Base-by-base conservation (phyloP, 129 eudicot genomes). In the Apium graveolens region DNA sequence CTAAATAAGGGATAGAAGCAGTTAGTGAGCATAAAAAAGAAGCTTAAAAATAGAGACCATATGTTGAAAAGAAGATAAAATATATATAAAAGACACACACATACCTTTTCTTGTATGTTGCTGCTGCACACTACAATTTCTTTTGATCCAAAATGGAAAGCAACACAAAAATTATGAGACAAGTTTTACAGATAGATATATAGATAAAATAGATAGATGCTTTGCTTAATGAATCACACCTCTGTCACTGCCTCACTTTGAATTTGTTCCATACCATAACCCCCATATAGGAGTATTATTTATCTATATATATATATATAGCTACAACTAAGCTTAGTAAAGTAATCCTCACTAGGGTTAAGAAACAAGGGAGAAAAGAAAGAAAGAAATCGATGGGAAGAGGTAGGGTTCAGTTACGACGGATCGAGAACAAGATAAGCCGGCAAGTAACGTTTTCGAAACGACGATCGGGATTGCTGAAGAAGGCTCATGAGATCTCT, bases 391-490 rank as follows among this genome's bases (percentile, higher is more conserved):
- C 11, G 24, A 90, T 91, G 96, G 96, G 96, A 60, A 92, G 97
- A 71, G 97, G 92, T 70, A 92, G 97, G 80, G 95, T 92, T 45
- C 86, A 92, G 87, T 53, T 92, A 79, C 90, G 90, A 90, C 82
- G 91, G 85, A 92, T 88, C 77, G 97, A 92, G 81, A 92, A 92
- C 90, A 91, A 90, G 83, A 90, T 90, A 51, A 90, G 89, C 72
- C 79, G 96, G 79, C 96, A 90, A 73, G 97, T 87, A 38, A 91
- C 97, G 7, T 91, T 91, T 82, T 93, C 94, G 17, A 91, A 87
- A 82, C 75, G 97, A 31, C 87, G 93, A 74, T 86, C 87, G 49
- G 97, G 97, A 6, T 80, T 92, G 83, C 78, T 88, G 27, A 86
- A 90, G 86, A 90, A 90, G 68, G 92, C 86, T 79, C 87, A 88